Conservation (phyloP, 2,329 filamentous ascomycete species). For the Fusarium cicatricum region DNA sequence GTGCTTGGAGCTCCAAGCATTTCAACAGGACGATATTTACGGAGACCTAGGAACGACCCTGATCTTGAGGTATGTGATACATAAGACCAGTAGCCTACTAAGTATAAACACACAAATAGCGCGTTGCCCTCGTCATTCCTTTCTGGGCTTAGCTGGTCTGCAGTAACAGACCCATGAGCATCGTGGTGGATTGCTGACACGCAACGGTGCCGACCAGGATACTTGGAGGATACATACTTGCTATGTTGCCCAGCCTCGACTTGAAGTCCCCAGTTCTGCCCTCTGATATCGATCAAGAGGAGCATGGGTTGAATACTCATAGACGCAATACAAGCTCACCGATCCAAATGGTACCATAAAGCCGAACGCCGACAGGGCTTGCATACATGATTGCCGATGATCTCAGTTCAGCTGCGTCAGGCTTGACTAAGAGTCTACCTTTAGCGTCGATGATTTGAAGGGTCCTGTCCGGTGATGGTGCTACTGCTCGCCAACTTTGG, state of each 20-base stretch:
- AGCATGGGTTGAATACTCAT: no score
- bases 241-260: neutral
- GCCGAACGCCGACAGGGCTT: no score
- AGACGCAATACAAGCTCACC: no score
- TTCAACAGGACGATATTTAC: slow-evolving; percentile 12
- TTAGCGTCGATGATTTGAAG: no score
- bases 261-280: neutral
- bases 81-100: slow-evolving; percentile 2
- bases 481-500: no score
- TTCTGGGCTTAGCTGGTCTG: slow-evolving; percentile 30
- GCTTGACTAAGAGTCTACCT: no score
- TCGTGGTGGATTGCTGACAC: slow-evolving; percentile 33
- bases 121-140: slow-evolving; percentile 32
- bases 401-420: no score
- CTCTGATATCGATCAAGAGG: neutral
- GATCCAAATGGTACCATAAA: no score
- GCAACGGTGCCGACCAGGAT: slow-evolving; percentile 30
- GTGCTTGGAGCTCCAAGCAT: neutral
- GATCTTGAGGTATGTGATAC: slow-evolving; percentile 11
- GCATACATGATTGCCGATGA: no score
- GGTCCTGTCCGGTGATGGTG: no score
- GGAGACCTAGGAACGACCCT: slow-evolving; percentile 6
- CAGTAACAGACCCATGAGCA: slow-evolving; percentile 23
- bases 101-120: slow-evolving; percentile 26
- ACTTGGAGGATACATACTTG: slow-evolving; percentile 11